A percentile compares a stretch with the other conserved stretches of the same genome.
Evolutionary conservation across 352 stramenopile species (phyloP).

Genomic region (Globisporangium recalcitrans): DNA sequence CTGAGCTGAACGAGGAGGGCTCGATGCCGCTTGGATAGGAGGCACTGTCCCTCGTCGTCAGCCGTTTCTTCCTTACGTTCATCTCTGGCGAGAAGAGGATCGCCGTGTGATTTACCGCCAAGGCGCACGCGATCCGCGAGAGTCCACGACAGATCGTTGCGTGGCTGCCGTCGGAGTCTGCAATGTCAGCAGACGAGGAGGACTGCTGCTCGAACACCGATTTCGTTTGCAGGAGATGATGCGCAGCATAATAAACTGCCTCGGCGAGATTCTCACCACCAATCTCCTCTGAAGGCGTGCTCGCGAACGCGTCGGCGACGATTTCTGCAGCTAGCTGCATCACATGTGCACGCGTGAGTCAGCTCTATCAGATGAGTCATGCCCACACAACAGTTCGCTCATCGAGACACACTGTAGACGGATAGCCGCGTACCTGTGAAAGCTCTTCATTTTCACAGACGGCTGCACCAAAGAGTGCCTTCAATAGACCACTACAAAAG

Average conservation of each 20-base stretch:
- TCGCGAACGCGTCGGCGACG: conserved; percentile 52
- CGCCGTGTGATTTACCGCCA: conserved; percentile 41
- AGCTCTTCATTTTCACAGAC: conserved; percentile 34
- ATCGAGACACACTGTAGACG: not conserved
- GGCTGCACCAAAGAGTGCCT: conserved; percentile 31
- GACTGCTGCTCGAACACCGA: conserved; percentile 20
- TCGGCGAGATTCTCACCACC: conserved; percentile 17
- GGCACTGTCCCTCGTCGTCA: not conserved
- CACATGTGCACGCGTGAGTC: not conserved
- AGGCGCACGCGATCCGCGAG: conserved; percentile 38
- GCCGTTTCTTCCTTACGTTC: conserved; percentile 5
- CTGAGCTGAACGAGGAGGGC: conserved; percentile 15
- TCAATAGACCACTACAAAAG: conserved; percentile 33
- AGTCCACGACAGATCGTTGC: conserved; percentile 25
- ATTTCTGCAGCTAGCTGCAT: conserved; percentile 55
- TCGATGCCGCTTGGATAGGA: not conserved
- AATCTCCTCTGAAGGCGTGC: conserved; percentile 14
- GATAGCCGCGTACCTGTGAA: conserved; percentile 33
- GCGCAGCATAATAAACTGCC: conserved; percentile 26
- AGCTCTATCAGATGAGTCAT: not conserved
- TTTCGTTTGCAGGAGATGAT: conserved; percentile 23
- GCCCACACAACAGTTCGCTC: not conserved
- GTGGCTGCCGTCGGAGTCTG: conserved; percentile 17
- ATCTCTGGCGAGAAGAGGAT: conserved; percentile 24
- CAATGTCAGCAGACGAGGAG: not conserved